These are phyloP conservation scores for Toxoplasma gondii DNA, from an alignment of 169 alveolate species.

Conservation along the genomic window DNA sequence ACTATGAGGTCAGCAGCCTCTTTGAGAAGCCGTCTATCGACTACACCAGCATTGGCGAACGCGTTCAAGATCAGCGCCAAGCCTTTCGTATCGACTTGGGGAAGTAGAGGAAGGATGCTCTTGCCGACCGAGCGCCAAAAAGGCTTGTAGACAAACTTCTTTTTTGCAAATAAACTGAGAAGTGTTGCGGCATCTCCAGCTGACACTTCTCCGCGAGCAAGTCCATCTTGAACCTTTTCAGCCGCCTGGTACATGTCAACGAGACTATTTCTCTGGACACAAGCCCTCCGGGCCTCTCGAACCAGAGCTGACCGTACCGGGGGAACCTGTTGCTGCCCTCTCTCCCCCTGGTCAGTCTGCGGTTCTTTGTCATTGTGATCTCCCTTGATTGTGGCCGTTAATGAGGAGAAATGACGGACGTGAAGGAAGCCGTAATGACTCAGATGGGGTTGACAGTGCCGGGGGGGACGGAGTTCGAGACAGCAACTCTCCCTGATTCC, in stretches of 20 bases:
- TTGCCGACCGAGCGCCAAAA: slow-evolving; percentile 24
- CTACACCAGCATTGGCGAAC: not conserved
- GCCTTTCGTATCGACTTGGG: not conserved
- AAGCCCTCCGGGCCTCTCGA: slow-evolving; percentile 17
- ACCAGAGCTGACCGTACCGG: slow-evolving; percentile 19
- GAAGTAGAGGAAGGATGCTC: not conserved
- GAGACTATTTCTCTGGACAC: not conserved
- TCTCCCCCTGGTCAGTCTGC: not conserved
- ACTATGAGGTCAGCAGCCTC: not conserved
- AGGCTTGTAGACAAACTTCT: slow-evolving; percentile 20
- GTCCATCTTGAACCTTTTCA: not conserved
- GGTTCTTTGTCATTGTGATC: not conserved
- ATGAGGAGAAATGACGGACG: not conserved
- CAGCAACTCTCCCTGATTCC: not conserved
- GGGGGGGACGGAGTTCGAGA: not conserved
- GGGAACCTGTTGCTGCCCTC: not conserved
- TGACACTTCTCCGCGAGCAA: not conserved
- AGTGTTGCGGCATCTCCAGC: slow-evolving; percentile 6
- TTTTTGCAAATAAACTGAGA: slow-evolving; percentile 5
- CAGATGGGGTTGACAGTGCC: not conserved
- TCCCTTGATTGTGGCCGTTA: not conserved
- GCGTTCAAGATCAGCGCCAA: not conserved
- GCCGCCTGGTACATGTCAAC: slow-evolving; percentile 25
- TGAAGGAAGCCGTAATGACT: not conserved
- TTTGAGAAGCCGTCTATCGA: not conserved